phyloP scores from a whole-genome alignment of 2,329 filamentous ascomycete genomes.

The Elsinoe necatrix region DNA sequence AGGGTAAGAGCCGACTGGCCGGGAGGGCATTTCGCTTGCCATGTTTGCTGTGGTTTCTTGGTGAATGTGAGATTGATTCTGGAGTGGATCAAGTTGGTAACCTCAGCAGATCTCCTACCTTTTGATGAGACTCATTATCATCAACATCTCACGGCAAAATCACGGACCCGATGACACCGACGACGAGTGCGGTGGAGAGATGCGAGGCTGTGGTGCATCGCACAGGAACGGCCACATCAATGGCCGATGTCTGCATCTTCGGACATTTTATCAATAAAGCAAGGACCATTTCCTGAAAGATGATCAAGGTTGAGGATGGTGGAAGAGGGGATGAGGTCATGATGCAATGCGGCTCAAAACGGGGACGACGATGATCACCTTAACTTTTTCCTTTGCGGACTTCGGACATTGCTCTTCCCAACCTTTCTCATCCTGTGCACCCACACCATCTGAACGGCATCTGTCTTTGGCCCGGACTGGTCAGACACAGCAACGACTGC shows the following conservation, averaged over 20 bases:
- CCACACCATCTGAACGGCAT: neutral
- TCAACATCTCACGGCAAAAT: slow-evolving; percentile 3
- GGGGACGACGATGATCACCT: neutral
- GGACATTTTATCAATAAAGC: slow-evolving; percentile 6
- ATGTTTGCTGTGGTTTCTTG: slow-evolving; percentile 12
- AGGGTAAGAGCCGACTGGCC: slow-evolving; percentile 44
- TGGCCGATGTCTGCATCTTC: neutral
- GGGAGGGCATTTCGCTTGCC: slow-evolving; percentile 22
- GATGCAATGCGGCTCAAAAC: slow-evolving; percentile 7
- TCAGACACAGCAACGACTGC: neutral
- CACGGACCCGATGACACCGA: slow-evolving; percentile 5
- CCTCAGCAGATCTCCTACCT: slow-evolving; percentile 1
- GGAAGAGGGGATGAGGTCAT: slow-evolving; percentile 2
- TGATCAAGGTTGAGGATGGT: slow-evolving; percentile 1
- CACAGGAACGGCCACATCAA: neutral
- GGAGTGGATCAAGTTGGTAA: neutral
- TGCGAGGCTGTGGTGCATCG: slow-evolving; percentile 8
- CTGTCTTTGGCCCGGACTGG: neutral
- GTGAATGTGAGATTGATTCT: neutral
- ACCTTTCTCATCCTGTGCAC: neutral
- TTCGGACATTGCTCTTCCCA: neutral
- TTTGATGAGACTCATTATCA: neutral
- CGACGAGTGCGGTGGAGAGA: neutral
- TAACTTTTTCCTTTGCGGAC: neutral
- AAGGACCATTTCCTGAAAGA: slow-evolving; percentile 12